A percentile compares a stretch with the other conserved stretches of the same genome.
Evolutionary conservation across 1,284 basidiomycete species (phyloP).

Genomic region (Ustilago xerochloae): DNA sequence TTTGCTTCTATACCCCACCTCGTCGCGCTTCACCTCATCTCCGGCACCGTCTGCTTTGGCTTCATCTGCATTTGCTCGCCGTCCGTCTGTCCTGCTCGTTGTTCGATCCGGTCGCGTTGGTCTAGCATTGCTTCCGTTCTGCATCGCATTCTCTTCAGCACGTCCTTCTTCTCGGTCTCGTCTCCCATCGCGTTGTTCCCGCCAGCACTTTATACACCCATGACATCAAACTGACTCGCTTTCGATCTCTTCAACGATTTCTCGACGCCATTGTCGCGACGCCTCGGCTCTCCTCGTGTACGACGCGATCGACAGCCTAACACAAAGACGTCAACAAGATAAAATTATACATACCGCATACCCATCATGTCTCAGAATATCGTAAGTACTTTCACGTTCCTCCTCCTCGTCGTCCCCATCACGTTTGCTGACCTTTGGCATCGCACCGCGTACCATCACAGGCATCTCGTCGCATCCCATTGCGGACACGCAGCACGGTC

Average conservation of each 20-base stretch:
- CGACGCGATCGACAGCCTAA: slow-evolving; percentile 24
- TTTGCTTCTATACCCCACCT: slow-evolving; percentile 5
- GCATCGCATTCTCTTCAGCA: background rate
- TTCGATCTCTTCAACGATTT: slow-evolving; percentile 13
- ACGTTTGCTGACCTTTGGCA: slow-evolving; percentile 10
- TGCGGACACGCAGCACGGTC: slow-evolving; percentile 49
- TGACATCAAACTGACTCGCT: slow-evolving; percentile 28
- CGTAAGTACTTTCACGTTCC: slow-evolving; percentile 13
- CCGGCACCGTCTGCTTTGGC: slow-evolving; percentile 3
- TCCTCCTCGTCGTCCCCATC: background rate
- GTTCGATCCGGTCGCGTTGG: background rate
- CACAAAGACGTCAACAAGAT: slow-evolving; percentile 3
- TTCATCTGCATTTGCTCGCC: slow-evolving; percentile 6
- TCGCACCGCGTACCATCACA: slow-evolving; percentile 5
- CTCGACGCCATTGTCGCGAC: slow-evolving; percentile 23
- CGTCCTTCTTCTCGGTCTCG: slow-evolving; percentile 1
- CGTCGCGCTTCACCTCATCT: slow-evolving; percentile 3
- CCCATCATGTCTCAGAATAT: slow-evolving; percentile 34
- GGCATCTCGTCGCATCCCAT: slow-evolving; percentile 49
- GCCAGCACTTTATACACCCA: slow-evolving; percentile 7
- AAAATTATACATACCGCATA: slow-evolving; percentile 1
- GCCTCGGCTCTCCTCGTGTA: slow-evolving; percentile 13
- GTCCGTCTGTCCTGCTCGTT: background rate
- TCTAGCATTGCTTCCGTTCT: slow-evolving; percentile 14
- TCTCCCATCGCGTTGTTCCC: slow-evolving; percentile 13